These are phyloP conservation scores for Camellia sinensis DNA, from an alignment of 148 eudicot genomes.

Conservation along the genomic window DNA sequence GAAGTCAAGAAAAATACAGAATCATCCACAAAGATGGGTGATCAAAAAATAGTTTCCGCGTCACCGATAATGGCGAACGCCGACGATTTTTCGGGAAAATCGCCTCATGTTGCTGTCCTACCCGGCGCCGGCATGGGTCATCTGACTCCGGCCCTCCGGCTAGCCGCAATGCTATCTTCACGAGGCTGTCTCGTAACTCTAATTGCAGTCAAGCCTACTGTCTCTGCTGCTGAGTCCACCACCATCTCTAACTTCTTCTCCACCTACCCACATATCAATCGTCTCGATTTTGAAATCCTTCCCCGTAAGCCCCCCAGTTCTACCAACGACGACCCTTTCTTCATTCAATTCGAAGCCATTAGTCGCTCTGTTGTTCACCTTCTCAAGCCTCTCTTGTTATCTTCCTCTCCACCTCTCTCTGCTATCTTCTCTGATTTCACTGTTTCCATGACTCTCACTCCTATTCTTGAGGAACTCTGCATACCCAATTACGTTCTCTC, in stretches of 20 bases:
- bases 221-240: slow-evolving; percentile 41
- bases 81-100: neutral
- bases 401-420: slow-evolving; percentile 37
- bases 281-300: slow-evolving; percentile 31
- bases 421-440: slow-evolving; percentile 40
- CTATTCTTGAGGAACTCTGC: slow-evolving; percentile 15
- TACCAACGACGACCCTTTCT: slow-evolving; percentile 39
- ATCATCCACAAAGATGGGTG: too few species aligned
- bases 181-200: slow-evolving; percentile 32
- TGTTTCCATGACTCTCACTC: slow-evolving; percentile 13
- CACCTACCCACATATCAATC: neutral
- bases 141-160: slow-evolving; percentile 62
- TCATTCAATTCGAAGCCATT: too few species aligned
- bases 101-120: slow-evolving; percentile 50
- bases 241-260: slow-evolving; percentile 34
- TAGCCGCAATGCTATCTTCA: slow-evolving; percentile 41
- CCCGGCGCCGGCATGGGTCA: slow-evolving; percentile 77
- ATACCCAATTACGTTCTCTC: slow-evolving; percentile 27
- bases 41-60: neutral
- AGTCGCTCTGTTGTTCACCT: too few species aligned
- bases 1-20: too few species aligned
- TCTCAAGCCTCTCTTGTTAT: too few species aligned
- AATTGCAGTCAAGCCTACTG: slow-evolving; percentile 36
- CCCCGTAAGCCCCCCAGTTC: slow-evolving; percentile 19
- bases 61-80: neutral